phyloP scores from a whole-genome alignment of 352 stramenopile genomes.

The Phytophthora lateralis region DNA sequence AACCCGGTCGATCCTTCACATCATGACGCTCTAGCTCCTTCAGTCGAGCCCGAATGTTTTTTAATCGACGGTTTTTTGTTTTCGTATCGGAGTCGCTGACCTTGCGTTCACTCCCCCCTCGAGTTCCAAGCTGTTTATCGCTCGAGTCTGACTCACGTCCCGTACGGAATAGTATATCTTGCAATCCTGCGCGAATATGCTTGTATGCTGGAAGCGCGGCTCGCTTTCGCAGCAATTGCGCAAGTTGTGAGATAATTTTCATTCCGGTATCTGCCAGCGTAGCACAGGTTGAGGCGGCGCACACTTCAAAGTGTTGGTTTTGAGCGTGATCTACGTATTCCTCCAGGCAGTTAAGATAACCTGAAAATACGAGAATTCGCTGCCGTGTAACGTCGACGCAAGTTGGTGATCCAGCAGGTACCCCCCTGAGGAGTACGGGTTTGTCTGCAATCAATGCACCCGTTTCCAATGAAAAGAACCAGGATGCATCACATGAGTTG shows the following conservation, averaged over 20 bases:
- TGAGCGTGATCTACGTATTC: constrained; percentile 50
- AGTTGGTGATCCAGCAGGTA: constrained; percentile 67
- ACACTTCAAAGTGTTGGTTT: neutral
- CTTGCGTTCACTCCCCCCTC: constrained; percentile 8
- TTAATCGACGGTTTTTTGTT: constrained; percentile 53
- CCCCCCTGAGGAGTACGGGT: constrained; percentile 57
- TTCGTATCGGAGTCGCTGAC: constrained; percentile 31
- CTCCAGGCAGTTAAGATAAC: constrained; percentile 73
- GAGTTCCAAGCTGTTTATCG: constrained; percentile 14
- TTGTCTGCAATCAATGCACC: constrained; percentile 39
- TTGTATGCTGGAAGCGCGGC: constrained; percentile 55
- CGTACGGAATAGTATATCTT: constrained; percentile 55
- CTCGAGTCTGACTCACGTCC: constrained; percentile 31
- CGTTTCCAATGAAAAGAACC: constrained; percentile 68
- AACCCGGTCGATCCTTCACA: constrained; percentile 48
- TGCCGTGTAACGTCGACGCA: constrained; percentile 51
- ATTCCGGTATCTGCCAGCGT: constrained; percentile 37
- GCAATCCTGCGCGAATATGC: constrained; percentile 43
- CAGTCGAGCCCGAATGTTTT: constrained; percentile 61
- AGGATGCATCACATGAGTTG: constrained; percentile 62
- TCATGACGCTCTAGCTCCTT: constrained; percentile 44
- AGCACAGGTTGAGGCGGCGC: neutral
- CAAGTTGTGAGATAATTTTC: constrained; percentile 40
- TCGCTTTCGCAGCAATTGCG: constrained; percentile 40
- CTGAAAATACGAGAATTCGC: constrained; percentile 71